Evolutionary conservation across 768 basidiomycete genomes (phyloP).

Genomic region (Cystobasidiopsis lactophilus): DNA sequence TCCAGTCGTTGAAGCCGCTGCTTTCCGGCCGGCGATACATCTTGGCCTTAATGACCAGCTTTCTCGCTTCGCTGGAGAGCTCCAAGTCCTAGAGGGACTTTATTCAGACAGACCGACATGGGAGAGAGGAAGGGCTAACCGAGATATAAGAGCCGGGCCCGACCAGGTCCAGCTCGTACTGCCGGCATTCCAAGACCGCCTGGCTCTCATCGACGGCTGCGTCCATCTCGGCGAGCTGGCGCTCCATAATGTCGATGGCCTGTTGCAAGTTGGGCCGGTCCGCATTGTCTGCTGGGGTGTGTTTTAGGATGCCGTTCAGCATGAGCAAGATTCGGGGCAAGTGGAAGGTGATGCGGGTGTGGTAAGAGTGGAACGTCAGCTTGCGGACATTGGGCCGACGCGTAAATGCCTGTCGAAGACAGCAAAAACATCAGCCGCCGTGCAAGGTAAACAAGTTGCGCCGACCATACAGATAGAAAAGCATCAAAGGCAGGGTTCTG

Average conservation of each 20-base stretch:
- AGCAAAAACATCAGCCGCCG: constrained; percentile 4
- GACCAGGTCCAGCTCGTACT: not conserved
- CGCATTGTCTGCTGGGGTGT: constrained; percentile 50
- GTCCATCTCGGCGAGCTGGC: constrained; percentile 23
- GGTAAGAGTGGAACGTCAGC: constrained; percentile 79
- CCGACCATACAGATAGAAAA: constrained; percentile 53
- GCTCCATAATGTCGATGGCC: constrained; percentile 65
- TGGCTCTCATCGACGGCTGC: not conserved
- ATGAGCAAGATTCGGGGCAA: constrained; percentile 71
- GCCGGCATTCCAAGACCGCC: not conserved
- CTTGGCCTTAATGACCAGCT: constrained; percentile 61
- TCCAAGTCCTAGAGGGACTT: constrained; percentile 66
- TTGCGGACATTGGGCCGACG: constrained; percentile 29
- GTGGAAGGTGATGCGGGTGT: constrained; percentile 75
- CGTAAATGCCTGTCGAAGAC: not conserved
- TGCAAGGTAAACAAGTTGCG: constrained; percentile 33
- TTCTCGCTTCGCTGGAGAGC: constrained; percentile 55
- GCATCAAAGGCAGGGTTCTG: constrained; percentile 55
- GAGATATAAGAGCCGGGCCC: not conserved
- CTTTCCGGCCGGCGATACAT: constrained; percentile 62
- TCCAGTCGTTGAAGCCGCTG: constrained; percentile 68
- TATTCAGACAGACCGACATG: too few species aligned
- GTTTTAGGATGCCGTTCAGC: constrained; percentile 54
- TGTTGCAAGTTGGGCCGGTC: constrained; percentile 62
- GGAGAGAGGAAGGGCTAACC: too few species aligned